phyloP scores from a whole-genome alignment of 2,329 filamentous ascomycete genomes.

The Microcyclospora pomicola region DNA sequence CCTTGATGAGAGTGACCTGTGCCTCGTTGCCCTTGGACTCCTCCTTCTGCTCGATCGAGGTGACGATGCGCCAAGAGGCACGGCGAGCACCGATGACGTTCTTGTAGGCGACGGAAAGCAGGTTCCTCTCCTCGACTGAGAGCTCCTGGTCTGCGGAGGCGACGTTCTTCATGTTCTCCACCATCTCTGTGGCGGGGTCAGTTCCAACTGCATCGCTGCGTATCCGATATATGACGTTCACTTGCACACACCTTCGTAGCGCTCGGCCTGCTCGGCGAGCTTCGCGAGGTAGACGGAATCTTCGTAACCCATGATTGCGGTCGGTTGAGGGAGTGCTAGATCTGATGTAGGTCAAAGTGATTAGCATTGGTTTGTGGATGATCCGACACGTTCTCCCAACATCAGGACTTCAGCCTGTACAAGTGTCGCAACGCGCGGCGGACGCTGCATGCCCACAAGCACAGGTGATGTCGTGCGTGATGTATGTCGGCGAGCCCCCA shows the following conservation, averaged over 20 bases:
- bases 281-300: slow-evolving; percentile 99
- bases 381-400: too few species aligned
- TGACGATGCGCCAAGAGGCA: slow-evolving; percentile 96
- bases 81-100: slow-evolving; percentile 94
- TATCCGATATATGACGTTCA: background rate
- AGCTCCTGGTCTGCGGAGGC: slow-evolving; percentile 60
- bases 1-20: slow-evolving; percentile 85
- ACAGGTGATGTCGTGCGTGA: too few species aligned
- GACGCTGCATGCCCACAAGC: too few species aligned
- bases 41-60: slow-evolving; percentile 98
- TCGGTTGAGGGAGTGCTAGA: background rate
- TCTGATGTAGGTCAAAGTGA: background rate
- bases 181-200: slow-evolving; percentile 64
- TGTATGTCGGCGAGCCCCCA: too few species aligned
- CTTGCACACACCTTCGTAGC: slow-evolving; percentile 71
- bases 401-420: too few species aligned
- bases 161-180: slow-evolving; percentile 99
- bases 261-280: slow-evolving; percentile 99
- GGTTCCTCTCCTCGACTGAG: slow-evolving; percentile 87
- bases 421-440: too few species aligned
- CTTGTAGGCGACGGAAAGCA: slow-evolving; percentile 96
- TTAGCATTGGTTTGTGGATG: too few species aligned
- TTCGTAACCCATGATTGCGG: slow-evolving; percentile 78
- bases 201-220: too few species aligned
- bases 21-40: slow-evolving; percentile 94